Evolutionary conservation across 345 rosid genomes (phyloP).

Genomic region (Rhizophora mangle): DNA sequence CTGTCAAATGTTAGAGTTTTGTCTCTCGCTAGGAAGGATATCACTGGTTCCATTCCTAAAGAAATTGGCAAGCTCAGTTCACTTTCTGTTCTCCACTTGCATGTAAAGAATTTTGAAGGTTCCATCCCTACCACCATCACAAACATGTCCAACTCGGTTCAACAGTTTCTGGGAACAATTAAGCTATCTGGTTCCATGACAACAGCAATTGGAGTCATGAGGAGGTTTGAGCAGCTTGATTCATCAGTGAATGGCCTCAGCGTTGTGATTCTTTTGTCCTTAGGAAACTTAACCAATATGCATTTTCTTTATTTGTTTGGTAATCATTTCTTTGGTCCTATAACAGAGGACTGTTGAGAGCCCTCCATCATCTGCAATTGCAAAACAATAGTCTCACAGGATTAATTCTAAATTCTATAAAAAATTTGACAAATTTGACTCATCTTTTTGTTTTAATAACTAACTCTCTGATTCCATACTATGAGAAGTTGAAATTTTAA

Average conservation of each 20-base stretch:
- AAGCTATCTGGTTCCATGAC: slow-evolving; percentile 2
- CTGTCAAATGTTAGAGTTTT: too few relatives aligned
- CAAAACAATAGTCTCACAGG: too few relatives aligned
- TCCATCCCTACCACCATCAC: slow-evolving; percentile 1
- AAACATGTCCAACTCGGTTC: not conserved
- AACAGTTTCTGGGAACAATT: not conserved
- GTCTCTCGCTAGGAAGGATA: too few relatives aligned
- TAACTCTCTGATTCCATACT: slow-evolving; percentile 14
- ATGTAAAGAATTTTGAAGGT: not conserved
- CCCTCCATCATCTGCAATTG: too few relatives aligned
- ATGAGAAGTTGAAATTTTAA: not conserved
- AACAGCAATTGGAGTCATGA: not conserved
- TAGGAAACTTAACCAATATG: not conserved
- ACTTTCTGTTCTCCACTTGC: not conserved
- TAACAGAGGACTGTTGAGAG: not conserved
- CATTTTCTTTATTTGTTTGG: not conserved
- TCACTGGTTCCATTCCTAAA: not conserved
- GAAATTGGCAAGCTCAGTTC: slow-evolving; percentile 2
- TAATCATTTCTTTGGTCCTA: slow-evolving; percentile 5
- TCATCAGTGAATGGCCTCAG: not conserved
- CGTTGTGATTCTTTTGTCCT: not conserved
- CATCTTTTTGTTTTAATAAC: not conserved
- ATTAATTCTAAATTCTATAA: too few relatives aligned
- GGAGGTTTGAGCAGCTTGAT: not conserved
- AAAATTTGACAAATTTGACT: too few relatives aligned